phyloP scores from a whole-genome alignment of 225 moss, liverwort and hornwort species.

The Thuidium tamariscinum region DNA sequence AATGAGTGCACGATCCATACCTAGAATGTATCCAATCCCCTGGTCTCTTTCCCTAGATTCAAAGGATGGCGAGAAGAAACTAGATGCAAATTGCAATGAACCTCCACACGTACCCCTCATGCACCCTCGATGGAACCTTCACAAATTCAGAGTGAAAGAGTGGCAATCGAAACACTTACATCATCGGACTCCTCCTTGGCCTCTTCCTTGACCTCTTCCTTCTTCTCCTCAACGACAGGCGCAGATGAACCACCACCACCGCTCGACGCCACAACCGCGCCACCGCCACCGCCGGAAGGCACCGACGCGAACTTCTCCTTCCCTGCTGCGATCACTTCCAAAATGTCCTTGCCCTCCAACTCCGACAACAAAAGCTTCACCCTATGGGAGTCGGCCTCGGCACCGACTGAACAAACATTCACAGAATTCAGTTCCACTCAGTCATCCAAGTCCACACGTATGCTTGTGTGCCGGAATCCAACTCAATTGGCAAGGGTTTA shows the following conservation, averaged over 20 bases:
- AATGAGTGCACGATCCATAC: background rate
- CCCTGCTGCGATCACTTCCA: background rate
- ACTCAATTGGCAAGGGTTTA: background rate
- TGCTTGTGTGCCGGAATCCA: background rate
- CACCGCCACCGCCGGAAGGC: background rate
- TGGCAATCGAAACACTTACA: background rate
- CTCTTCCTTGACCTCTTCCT: background rate
- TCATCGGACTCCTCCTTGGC: background rate
- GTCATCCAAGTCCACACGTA: background rate
- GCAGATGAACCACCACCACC: background rate
- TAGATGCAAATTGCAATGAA: background rate
- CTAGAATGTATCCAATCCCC: background rate
- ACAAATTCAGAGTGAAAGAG: background rate
- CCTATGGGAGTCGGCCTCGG: background rate
- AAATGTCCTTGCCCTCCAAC: background rate
- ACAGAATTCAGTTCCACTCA: background rate
- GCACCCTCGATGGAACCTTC: background rate
- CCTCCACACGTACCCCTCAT: too few species aligned
- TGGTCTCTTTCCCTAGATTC: background rate
- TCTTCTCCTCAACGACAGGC: background rate
- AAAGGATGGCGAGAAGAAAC: background rate
- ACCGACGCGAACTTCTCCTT: background rate
- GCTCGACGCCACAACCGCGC: background rate
- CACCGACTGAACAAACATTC: background rate
- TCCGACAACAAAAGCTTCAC: background rate